phyloP scores from a whole-genome alignment of 1,284 basidiomycete species.

The Cryptococcus deneoformans region DNA sequence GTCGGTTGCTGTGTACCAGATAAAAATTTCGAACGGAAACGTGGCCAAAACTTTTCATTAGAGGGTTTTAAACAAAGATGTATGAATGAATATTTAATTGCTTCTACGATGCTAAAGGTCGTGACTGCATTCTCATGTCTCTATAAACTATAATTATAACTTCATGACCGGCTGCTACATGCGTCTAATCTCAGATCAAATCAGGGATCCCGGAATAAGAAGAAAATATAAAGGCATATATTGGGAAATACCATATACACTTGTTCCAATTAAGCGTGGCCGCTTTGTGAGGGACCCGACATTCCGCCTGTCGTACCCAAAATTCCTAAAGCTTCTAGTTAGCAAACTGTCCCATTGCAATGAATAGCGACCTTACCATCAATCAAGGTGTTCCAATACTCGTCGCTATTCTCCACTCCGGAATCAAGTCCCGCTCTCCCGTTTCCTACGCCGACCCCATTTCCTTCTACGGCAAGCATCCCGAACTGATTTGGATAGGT shows the following conservation, averaged over 20 bases:
- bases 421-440: conserved; percentile 6
- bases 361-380: conserved; percentile 36
- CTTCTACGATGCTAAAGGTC: too few relatives aligned
- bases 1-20: too few relatives aligned
- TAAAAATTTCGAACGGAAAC: not conserved
- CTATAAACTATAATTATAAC: not conserved
- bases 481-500: conserved; percentile 14
- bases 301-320: conserved; percentile 14
- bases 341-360: not conserved
- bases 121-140: too few relatives aligned
- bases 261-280: not conserved
- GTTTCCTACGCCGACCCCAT: not conserved
- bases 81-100: not conserved
- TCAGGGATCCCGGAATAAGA: too few relatives aligned
- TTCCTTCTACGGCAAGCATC: conserved; percentile 12
- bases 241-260: not conserved
- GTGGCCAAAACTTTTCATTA: not conserved
- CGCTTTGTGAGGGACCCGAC: not conserved
- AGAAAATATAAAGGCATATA: not conserved
- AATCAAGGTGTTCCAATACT: conserved; percentile 50
- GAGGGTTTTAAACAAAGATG: not conserved
- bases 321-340: conserved; percentile 12
- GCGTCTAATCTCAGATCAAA: too few relatives aligned
- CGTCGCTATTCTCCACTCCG: conserved; percentile 39
- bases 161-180: not conserved